Evolutionary conservation across 139 green algal species (phyloP).

Genomic region (Yamagishiella unicocca): DNA sequence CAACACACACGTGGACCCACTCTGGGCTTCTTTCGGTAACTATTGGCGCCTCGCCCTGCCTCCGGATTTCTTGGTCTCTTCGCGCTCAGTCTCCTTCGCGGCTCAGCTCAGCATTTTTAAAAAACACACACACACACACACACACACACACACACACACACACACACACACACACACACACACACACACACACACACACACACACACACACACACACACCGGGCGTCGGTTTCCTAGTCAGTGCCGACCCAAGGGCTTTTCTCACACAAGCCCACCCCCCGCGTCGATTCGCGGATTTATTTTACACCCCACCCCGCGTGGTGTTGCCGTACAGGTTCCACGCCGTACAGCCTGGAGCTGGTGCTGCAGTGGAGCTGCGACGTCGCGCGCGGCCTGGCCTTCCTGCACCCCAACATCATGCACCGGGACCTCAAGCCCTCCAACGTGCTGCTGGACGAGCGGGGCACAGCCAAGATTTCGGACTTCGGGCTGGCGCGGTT

Average conservation of each 20-base stretch:
- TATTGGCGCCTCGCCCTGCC: no score
- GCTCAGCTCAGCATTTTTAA: no score
- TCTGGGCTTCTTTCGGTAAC: no score
- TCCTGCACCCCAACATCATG: constrained; percentile 42
- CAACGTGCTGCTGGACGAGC: constrained; percentile 70
- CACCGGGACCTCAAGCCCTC: constrained; percentile 45
- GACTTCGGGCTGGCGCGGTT: constrained; percentile 37
- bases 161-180: neutral
- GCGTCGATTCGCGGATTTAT: no score
- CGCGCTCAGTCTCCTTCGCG: no score
- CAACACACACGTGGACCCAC: no score
- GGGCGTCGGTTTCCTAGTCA: no score
- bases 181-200: neutral
- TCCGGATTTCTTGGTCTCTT: no score
- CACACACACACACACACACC: neutral
- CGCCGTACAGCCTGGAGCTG: constrained; percentile 19
- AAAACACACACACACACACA: neutral
- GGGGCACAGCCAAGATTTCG: constrained; percentile 61
- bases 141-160: neutral
- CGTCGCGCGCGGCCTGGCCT: constrained; percentile 31
- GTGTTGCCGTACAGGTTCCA: neutral
- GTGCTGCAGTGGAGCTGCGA: constrained; percentile 36
- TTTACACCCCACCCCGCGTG: no score
- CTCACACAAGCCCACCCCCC: no score
- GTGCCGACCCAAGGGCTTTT: no score